A percentile compares a stretch with the other conserved stretches of the same genome.
Evolutionary conservation across 805 yeast species (phyloP).

Genomic region (Cyberlindnera misumaiensis): DNA sequence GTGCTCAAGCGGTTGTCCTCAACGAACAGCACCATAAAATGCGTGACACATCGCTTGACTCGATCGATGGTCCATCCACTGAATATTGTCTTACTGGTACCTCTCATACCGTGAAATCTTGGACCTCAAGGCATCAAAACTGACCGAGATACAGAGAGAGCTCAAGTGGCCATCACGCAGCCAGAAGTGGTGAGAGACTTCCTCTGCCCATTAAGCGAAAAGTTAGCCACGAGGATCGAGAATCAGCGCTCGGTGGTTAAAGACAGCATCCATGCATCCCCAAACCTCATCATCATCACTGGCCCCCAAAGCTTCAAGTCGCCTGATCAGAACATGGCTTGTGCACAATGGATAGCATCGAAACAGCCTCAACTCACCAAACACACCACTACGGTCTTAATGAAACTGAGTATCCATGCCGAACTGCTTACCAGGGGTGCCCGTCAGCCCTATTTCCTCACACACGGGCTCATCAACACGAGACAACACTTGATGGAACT

Average conservation of each 20-base stretch:
- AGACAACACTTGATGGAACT: slow-evolving; percentile 6
- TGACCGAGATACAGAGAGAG: slow-evolving; percentile 6
- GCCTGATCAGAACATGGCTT: slow-evolving; percentile 4
- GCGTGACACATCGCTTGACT: slow-evolving; percentile 6
- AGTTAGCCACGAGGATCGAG: neutral
- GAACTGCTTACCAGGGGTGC: no score
- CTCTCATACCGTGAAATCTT: neutral
- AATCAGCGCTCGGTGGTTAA: neutral
- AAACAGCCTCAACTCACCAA: no score
- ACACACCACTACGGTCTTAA: neutral
- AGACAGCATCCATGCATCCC: neutral
- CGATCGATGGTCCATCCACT: slow-evolving; percentile 3
- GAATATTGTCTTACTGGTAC: slow-evolving; percentile 10
- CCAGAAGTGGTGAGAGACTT: slow-evolving; percentile 13
- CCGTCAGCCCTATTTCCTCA: slow-evolving; percentile 7
- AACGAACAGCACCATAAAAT: neutral
- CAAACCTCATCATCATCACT: slow-evolving; percentile 3
- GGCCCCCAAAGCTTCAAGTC: slow-evolving; percentile 4
- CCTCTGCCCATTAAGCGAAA: slow-evolving; percentile 6
- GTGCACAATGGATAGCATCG: slow-evolving; percentile 6
- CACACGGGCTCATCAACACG: slow-evolving; percentile 8
- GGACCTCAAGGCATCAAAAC: neutral
- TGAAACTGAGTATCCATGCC: slow-evolving; percentile 6
- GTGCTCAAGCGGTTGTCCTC: no score
- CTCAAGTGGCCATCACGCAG: slow-evolving; percentile 14